Evolutionary conservation across 345 rosid genomes (phyloP), one percentile per base, ranked within the genome.

Genomic region (Salix exigua): DNA sequence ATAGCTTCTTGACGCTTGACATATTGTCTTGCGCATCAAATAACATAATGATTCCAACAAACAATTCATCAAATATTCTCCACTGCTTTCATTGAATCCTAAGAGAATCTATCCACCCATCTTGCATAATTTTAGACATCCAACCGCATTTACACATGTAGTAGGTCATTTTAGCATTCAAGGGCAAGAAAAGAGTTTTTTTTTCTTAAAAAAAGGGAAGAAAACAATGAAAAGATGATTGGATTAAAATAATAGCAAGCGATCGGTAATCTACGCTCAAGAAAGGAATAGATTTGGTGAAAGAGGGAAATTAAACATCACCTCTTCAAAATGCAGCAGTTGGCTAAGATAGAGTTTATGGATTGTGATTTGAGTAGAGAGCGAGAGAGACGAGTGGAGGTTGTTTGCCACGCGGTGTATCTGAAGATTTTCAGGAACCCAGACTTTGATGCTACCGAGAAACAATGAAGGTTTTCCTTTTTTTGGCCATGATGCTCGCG

Each of bases 281-380:
- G 26, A n/a, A 55, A 55, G 9, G 25, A n/a, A 9, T n/a, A n/a
- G 9, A 8, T n/a, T 55, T 9, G 62, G 26, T 55, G 23, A 66
- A 66, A 3, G 38, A 18, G 69, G 33, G 25, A 66, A 66, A 66
- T 66, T 51, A 18, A 23, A 62, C 18, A 31, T 18, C 46, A 70
- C 79, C 74, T 77, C 74, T 23, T 62, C 9, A n/a, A 60, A 37
- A 19, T 26, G 73, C 38, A 75, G 40, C 66, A n/a, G 62, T n/a
- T 55, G 62, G 58, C 58, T 18, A 51, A 51, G 58, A 51, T 51
- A 18, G 62, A 8, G 26, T 51, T 51, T 51, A n/a, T 51, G 23
- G 19, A 55, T 55, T 55, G 62, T 33, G n/a, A 33, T 44, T 46
- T 64, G 9, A 71, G 7, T 21, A 19, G 63, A 63, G 11, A 25